Conservation (phyloP, 352 stramenopile genomes). For the Phytophthora meadii region DNA sequence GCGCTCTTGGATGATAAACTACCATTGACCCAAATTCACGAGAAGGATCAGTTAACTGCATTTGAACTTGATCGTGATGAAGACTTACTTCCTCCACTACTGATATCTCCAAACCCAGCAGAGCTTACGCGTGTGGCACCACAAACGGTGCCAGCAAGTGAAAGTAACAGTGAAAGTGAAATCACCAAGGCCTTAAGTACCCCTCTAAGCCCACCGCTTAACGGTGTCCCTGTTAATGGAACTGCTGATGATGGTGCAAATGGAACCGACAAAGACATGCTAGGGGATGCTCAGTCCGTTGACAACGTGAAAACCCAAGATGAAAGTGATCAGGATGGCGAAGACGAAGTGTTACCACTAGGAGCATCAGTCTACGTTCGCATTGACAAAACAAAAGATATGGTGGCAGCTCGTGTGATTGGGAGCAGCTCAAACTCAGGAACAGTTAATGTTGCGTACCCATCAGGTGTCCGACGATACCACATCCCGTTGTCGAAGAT, state of each 20-base stretch:
- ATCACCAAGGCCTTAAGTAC: not conserved
- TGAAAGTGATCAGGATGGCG: slow-evolving; percentile 30
- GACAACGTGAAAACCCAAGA: not conserved
- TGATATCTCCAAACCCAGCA: not conserved
- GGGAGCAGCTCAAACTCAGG: slow-evolving; percentile 61
- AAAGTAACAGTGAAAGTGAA: not conserved
- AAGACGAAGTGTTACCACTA: slow-evolving; percentile 46
- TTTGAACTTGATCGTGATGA: slow-evolving; percentile 66
- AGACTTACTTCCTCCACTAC: slow-evolving; percentile 30
- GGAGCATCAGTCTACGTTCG: slow-evolving; percentile 70
- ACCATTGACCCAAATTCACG: slow-evolving; percentile 73
- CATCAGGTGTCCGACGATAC: slow-evolving; percentile 64
- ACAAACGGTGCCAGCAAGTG: not conserved
- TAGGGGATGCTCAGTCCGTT: not conserved
- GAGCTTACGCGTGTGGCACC: not conserved
- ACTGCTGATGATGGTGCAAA: not conserved
- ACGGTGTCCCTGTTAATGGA: slow-evolving; percentile 2
- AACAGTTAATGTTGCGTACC: slow-evolving; percentile 75
- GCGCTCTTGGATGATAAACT: slow-evolving; percentile 66
- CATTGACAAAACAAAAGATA: slow-evolving; percentile 70
- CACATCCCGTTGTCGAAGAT: slow-evolving; percentile 69
- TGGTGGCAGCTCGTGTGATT: slow-evolving; percentile 69
- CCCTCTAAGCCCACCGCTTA: not conserved
- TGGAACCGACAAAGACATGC: not conserved
- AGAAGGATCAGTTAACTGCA: slow-evolving; percentile 75